Conservation (phyloP, 2,329 filamentous ascomycete species). For the Thelonectria blattea region DNA sequence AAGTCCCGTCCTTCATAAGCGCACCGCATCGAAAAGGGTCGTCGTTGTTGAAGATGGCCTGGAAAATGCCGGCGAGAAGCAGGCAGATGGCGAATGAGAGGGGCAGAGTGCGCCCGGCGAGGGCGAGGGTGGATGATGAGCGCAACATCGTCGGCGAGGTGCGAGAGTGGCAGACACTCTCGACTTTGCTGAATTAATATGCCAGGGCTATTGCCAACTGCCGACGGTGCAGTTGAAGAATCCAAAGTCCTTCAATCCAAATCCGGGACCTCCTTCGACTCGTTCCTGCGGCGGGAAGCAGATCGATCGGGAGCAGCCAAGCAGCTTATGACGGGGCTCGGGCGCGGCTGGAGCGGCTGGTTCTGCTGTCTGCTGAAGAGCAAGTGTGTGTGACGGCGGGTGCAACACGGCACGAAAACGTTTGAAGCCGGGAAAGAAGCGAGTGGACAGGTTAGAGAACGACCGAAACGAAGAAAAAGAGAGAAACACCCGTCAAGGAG, state of each 20-base stretch:
- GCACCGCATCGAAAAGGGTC: conserved; percentile 62
- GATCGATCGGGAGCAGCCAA: conserved; percentile 9
- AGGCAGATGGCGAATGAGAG: conserved; percentile 29
- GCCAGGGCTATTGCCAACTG: conserved; percentile 1
- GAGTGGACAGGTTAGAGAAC: neutral
- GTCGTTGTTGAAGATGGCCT: conserved; percentile 17
- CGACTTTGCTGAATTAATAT: neutral
- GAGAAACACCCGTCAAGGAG: neutral
- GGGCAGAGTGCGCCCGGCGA: conserved; percentile 25
- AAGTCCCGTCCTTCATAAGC: conserved; percentile 57
- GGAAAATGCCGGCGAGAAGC: conserved; percentile 23
- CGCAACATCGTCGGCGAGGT: conserved; percentile 21
- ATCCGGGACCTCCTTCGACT: neutral
- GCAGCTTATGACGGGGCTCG: neutral
- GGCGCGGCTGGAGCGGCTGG: neutral
- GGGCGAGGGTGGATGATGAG: conserved; percentile 13
- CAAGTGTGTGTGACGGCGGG: neutral
- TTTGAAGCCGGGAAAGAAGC: neutral
- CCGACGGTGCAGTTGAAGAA: neutral
- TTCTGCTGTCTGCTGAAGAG: neutral
- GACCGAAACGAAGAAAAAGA: neutral
- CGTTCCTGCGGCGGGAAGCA: conserved; percentile 6
- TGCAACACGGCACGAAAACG: conserved; percentile 3
- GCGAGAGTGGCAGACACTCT: conserved; percentile 3
- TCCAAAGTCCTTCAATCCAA: neutral